phyloP scores from a whole-genome alignment of 129 eudicot genomes.

The Tagetes erecta region DNA sequence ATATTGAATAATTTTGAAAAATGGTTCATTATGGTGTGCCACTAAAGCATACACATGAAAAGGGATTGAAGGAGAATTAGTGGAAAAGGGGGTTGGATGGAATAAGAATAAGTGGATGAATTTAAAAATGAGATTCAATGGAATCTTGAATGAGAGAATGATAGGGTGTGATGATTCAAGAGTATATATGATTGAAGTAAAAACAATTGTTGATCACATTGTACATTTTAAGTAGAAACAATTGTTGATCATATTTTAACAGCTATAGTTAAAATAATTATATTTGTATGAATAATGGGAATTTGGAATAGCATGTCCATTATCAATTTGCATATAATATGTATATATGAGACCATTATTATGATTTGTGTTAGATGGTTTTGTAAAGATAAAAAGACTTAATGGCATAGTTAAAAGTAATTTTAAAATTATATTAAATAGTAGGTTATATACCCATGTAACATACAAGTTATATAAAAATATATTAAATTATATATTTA shows the following conservation, averaged over 20 bases:
- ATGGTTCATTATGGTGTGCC: constrained; percentile 25
- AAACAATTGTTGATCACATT: neutral
- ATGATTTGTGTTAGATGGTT: no score
- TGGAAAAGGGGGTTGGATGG: constrained; percentile 38
- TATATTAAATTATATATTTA: no score
- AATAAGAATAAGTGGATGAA: constrained; percentile 30
- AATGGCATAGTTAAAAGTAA: no score
- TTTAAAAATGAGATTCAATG: constrained; percentile 25
- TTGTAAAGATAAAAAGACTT: no score
- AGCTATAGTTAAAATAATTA: no score
- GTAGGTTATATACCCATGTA: no score
- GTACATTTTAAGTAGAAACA: neutral
- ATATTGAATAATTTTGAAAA: neutral
- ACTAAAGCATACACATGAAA: constrained; percentile 9
- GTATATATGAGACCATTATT: no score
- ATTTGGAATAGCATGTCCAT: no score
- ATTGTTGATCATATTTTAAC: neutral
- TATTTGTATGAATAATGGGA: no score
- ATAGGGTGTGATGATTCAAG: constrained; percentile 13
- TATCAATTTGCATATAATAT: no score
- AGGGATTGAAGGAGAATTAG: constrained; percentile 19
- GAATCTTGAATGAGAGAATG: constrained; percentile 23
- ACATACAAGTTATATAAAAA: no score
- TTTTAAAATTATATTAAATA: no score
- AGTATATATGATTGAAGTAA: neutral